Percentiles rank a stretch among this genome's conserved stretches.
Evolutionary conservation across 1,284 basidiomycete species (phyloP).

Genomic region (Puccinia novopanici): DNA sequence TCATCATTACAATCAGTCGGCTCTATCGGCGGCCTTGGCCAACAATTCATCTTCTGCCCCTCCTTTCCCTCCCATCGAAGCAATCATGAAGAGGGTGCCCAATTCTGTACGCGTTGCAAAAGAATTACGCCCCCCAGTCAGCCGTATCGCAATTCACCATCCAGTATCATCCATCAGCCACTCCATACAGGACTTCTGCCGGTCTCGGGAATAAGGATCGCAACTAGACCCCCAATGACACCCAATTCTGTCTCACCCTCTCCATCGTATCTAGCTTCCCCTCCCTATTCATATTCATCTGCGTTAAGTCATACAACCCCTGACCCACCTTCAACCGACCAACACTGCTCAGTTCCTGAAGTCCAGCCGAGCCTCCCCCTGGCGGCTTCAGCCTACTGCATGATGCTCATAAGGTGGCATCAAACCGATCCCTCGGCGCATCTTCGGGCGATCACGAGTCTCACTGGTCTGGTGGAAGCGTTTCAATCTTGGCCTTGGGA

Average conservation of each 20-base stretch:
- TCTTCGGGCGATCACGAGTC: constrained; percentile 15
- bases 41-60: constrained; percentile 47
- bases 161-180: constrained; percentile 26
- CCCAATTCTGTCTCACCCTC: constrained; percentile 2
- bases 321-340: constrained; percentile 1
- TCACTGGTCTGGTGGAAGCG: constrained; percentile 35
- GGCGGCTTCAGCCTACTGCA: constrained; percentile 4
- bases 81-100: constrained; percentile 64
- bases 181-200: constrained; percentile 53
- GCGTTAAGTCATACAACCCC: not conserved
- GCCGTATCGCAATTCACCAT: constrained; percentile 27
- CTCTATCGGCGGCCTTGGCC: constrained; percentile 46
- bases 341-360: not conserved
- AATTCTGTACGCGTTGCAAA: constrained; percentile 63
- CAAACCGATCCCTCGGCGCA: not conserved
- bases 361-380: constrained; percentile 25
- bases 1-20: constrained; percentile 49
- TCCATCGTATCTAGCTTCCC: not conserved
- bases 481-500: not conserved
- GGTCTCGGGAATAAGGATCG: constrained; percentile 56
- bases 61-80: constrained; percentile 56
- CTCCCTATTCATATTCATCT: not conserved
- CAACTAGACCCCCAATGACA: constrained; percentile 52
- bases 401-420: constrained; percentile 5
- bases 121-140: constrained; percentile 58